Percentiles rank a stretch among this genome's conserved stretches.
Conservation (phyloP, 2,329 filamentous ascomycete genomes). For the Seiridium unicorne region DNA sequence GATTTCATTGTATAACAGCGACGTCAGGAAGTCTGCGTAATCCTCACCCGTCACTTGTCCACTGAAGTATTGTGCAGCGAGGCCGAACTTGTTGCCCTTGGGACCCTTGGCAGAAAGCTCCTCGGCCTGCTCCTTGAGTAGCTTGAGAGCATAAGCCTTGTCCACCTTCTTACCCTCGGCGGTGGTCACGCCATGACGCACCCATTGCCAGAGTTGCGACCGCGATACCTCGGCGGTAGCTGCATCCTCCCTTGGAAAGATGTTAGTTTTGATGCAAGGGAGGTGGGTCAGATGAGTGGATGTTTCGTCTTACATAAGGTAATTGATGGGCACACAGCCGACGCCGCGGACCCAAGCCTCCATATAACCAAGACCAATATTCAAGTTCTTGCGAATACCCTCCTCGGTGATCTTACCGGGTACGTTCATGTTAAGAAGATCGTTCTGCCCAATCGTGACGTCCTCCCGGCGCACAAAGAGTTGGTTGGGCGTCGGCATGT, state of each 20-base stretch:
- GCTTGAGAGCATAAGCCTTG: slow-evolving; percentile 83
- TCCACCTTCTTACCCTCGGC: slow-evolving; percentile 89
- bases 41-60: slow-evolving; percentile 94
- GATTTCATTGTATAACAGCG: slow-evolving; percentile 34
- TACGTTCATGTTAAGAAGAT: slow-evolving; percentile 97
- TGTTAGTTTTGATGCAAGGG: background rate
- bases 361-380: slow-evolving; percentile 97
- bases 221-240: slow-evolving; percentile 95
- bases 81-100: slow-evolving; percentile 86
- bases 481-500: slow-evolving; percentile 99
- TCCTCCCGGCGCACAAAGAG: slow-evolving; percentile 89
- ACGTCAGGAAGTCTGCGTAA: slow-evolving; percentile 92
- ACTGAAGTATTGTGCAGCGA: slow-evolving; percentile 91
- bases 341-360: slow-evolving; percentile 95
- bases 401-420: slow-evolving; percentile 89
- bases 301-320: slow-evolving; percentile 66
- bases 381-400: slow-evolving; percentile 95
- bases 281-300: slow-evolving; percentile 20
- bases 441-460: slow-evolving; percentile 79
- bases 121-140: slow-evolving; percentile 83
- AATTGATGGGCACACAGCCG: slow-evolving; percentile 97
- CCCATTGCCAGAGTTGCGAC: slow-evolving; percentile 97
- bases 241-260: slow-evolving; percentile 70
- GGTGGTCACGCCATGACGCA: slow-evolving; percentile 69
- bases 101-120: slow-evolving; percentile 71